Base-by-base conservation (phyloP, 352 stramenopile species). In the Phytophthora crassamura region DNA sequence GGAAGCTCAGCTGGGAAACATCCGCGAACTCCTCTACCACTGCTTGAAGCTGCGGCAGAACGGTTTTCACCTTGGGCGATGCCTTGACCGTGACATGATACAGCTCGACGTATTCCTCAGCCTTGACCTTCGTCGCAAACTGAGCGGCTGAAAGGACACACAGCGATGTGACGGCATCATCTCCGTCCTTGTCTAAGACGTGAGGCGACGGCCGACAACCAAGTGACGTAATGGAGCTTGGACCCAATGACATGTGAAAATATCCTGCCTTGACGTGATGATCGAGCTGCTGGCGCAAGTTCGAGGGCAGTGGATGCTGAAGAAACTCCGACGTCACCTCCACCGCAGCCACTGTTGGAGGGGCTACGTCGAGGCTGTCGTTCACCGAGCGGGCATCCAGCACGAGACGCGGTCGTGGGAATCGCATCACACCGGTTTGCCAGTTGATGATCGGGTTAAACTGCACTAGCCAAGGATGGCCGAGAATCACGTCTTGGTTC, bases 171-270 rank as follows among this genome's bases (percentile, higher is more conserved):
- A 1, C 45, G 2, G 45, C 30, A 14, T 39, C 28, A 52, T 52
- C 28, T 10, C 39, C 28, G 10, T 25, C 16, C 14, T 52, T 39
- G 45, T 40, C 45, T 12, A 28, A 40, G 28, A 22, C 20, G 3
- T 10, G 45, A 12, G 45, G 5, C 8, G 14, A 28, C 4, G 15
- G 25, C 15, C 14, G 45, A 39, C 45, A 30, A 20, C 15, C 28
- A 38, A 52, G 28, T 28, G 25, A 2, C 5, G 7, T 5, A 3
- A 59, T 30, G n/a, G 25, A 45, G 22, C 40, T 38, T 38, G 67
- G 49, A 58, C 25, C 45, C 45, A 52, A 52, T 11, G 45, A 30
- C 45, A 52, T 52, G 6, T 15, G 9, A 16, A 52, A 52, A 30
- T 52, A 52, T 11, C 45, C 45, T 52, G 30, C 15, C 38, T n/a